Evolutionary conservation across 768 basidiomycete genomes (phyloP), one percentile per base, ranked within the genome.

Genomic region (Cystobasidium onofrii): DNA sequence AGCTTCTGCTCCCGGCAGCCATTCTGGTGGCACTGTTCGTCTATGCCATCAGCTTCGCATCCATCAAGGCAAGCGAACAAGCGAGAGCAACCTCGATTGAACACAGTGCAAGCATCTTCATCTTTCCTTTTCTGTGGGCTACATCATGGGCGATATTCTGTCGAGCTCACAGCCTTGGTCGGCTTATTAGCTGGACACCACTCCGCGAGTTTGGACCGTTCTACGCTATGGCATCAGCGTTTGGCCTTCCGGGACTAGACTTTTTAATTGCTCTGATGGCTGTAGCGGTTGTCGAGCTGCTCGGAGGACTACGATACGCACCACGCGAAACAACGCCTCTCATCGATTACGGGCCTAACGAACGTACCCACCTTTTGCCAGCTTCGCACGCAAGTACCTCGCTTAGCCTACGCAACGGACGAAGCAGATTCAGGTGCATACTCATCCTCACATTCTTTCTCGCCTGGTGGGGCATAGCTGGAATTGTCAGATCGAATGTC

Each of bases 91-190:
- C 13, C 4, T 6, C 17, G 15, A 29, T 60, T 12, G 63, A 67
- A 33, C 44, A 50, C 25, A 54, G 13, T 29, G 65, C 39, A 9
- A n/a, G 7, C 9, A 9, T 50, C 12, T 36, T 67, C 29, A 52
- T 54, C 41, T 67, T 67, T 50, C 65, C 65, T 7, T 36, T 46
- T 20, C 44, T 67, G 10, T 67, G 65, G 65, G n/a, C 44, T 4
- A 31, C 29, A 25, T 36, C 23, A 31, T 67, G 65, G 65, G n/a
- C 65, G 15, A 25, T 50, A 52, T 67, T 67, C 25, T 67, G 65
- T 31, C 12, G n/a, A 25, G 18, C 3, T 50, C 44, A 67, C 29
- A 41, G 41, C 23, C 65, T 67, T 15, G 65, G 65, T 31, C 65
- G 65, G 12, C 34, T 67, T 17, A 50, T 67, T n/a, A 31, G 33